phyloP scores from a whole-genome alignment of 306 rosid species.

The Cucurbita ficifolia region DNA sequence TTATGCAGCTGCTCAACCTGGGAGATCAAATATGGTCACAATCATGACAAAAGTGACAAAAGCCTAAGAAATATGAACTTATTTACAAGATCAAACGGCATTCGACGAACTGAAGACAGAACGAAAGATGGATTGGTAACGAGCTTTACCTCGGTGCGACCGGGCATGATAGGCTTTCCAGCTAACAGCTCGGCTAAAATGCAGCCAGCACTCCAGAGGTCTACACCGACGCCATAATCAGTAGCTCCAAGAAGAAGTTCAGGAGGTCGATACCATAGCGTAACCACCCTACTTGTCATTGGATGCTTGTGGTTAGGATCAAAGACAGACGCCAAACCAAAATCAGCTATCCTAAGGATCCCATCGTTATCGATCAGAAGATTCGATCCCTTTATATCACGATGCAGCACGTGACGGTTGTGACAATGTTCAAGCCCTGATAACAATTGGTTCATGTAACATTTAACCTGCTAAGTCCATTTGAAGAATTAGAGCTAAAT shows the following conservation, averaged over 20 bases:
- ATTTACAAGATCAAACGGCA: slow-evolving; percentile 13
- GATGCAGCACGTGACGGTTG: slow-evolving; percentile 59
- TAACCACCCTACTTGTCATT: slow-evolving; percentile 90
- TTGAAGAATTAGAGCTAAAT: slow-evolving; percentile 14
- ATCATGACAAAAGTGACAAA: neutral
- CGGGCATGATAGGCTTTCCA: slow-evolving; percentile 90
- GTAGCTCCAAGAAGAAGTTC: slow-evolving; percentile 92
- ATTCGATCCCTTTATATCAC: slow-evolving; percentile 85
- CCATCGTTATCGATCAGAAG: slow-evolving; percentile 79
- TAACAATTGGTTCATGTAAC: slow-evolving; percentile 75
- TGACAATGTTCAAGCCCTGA: slow-evolving; percentile 90
- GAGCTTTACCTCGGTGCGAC: slow-evolving; percentile 70
- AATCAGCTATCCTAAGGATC: slow-evolving; percentile 77
- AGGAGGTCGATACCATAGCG: slow-evolving; percentile 85
- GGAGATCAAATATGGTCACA: neutral
- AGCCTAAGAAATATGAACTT: neutral
- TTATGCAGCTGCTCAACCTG: slow-evolving; percentile 90
- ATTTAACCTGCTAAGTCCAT: slow-evolving; percentile 49
- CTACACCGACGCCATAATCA: slow-evolving; percentile 74
- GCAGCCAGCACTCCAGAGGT: slow-evolving; percentile 96
- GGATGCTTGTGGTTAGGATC: slow-evolving; percentile 80
- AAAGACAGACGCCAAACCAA: slow-evolving; percentile 75
- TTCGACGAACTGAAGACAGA: neutral
- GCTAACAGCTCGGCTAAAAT: slow-evolving; percentile 78
- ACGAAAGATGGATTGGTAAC: neutral